Base-by-base conservation (phyloP, 2,329 filamentous ascomycete species). In the Xylaria sp. region DNA sequence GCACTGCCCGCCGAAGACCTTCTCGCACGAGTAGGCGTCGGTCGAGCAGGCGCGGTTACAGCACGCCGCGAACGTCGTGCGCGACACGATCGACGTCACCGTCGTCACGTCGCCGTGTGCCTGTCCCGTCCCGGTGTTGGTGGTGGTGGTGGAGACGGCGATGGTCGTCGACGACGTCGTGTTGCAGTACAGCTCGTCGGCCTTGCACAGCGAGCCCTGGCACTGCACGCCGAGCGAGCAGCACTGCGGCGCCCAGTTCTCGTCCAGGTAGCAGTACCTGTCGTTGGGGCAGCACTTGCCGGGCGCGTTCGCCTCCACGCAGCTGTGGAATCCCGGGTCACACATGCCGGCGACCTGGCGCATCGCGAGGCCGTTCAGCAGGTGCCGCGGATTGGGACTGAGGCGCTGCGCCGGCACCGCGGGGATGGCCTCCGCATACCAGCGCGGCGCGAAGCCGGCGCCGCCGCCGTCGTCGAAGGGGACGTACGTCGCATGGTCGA, bases 1-100 rank as follows among this genome's bases (percentile, higher is more conserved):
- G 76, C 86, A 88, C 56, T 80, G 79, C 20, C 81, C 81, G 63
- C 85, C 84, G 31, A 83, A 78, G 1, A 63, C 71, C 9, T 65
- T 38, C 20, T 83, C 76, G 70, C 86, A 88, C 27, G 78, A 78
- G 70, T 82, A 87, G 54, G 74, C 71, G 9, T 74, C 70, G 7
- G 71, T 75, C 44, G 65, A 54, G 44, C 77, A 76, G 20, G 73
- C 72, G 4, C 74, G 73, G 27, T 58, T 63, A 56, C 73, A 73
- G 61, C 74, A 76, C 10, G 53, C 69, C 1, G 66, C 25, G 4
- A 7, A 5, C 4, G 54, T 71, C 13, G 56, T 57, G 27, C 11
- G 7, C 33, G 38, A 58, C 27, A 45, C 50, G 17, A 69, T 1
- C 5, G 56, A 33, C 31, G 67, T 66, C 49, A 68, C 45, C 29